These are phyloP conservation scores for Coleophoma crateriformis DNA, from an alignment of 2,329 filamentous ascomycete genomes.

Conservation along the genomic window DNA sequence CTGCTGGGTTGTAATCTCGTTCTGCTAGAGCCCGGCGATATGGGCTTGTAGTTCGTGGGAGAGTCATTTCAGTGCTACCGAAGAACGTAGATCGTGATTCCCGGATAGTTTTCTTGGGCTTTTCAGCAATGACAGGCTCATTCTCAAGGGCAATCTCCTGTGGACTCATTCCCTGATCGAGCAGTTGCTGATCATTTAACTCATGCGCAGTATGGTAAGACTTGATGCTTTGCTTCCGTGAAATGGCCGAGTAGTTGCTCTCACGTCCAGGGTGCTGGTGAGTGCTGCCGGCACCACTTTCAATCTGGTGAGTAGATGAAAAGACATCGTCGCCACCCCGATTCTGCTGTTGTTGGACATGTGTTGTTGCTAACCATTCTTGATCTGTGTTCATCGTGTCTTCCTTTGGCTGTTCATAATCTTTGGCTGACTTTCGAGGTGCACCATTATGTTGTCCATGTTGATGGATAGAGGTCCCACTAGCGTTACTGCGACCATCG, in stretches of 20 bases:
- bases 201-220: slow-evolving; percentile 14
- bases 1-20: slow-evolving; percentile 8
- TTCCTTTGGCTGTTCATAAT: background rate
- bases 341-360: slow-evolving; percentile 4
- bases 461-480: background rate
- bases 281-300: background rate
- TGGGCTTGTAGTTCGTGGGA: slow-evolving; percentile 50
- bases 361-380: slow-evolving; percentile 8
- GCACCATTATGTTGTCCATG: background rate
- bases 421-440: background rate
- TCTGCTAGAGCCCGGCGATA: slow-evolving; percentile 43
- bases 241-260: background rate
- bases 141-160: slow-evolving; percentile 22
- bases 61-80: slow-evolving; percentile 42
- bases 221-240: slow-evolving; percentile 10
- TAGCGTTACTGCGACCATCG: background rate
- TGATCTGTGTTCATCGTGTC: slow-evolving; percentile 2
- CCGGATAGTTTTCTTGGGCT: slow-evolving; percentile 26
- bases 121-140: slow-evolving; percentile 12
- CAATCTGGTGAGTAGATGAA: slow-evolving; percentile 5
- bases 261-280: background rate
- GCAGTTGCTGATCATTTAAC: background rate
- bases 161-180: slow-evolving; percentile 11
- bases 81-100: slow-evolving; percentile 45
- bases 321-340: slow-evolving; percentile 17